phyloP scores from a whole-genome alignment of 1,139 yeast genomes.

The Zygosaccharomyces sapae region DNA sequence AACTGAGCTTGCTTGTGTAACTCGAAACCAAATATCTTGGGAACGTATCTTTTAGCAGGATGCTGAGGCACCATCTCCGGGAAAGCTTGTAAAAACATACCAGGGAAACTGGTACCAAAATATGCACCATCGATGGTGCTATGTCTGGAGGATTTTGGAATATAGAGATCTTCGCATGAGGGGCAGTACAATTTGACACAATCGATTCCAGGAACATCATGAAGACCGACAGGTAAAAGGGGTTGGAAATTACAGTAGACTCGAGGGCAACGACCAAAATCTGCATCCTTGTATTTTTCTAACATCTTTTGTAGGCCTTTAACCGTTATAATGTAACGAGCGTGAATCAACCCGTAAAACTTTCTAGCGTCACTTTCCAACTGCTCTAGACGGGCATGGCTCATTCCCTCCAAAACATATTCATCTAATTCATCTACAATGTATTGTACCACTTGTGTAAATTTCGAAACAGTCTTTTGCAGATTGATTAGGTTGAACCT shows the following conservation, averaged over 20 bases:
- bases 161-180: conserved; percentile 89
- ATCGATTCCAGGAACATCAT: conserved; percentile 77
- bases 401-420: conserved; percentile 42
- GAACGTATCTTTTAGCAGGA: conserved; percentile 73
- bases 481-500: conserved; percentile 91
- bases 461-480: conserved; percentile 74
- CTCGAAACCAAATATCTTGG: conserved; percentile 91
- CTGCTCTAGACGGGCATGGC: conserved; percentile 51
- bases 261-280: conserved; percentile 94
- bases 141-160: conserved; percentile 86
- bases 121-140: conserved; percentile 90
- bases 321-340: conserved; percentile 80
- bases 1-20: conserved; percentile 85
- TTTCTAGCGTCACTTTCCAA: conserved; percentile 79
- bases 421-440: conserved; percentile 76
- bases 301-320: conserved; percentile 90
- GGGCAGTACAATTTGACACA: conserved; percentile 92
- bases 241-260: conserved; percentile 87
- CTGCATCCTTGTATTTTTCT: conserved; percentile 86
- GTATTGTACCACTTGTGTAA: conserved; percentile 56
- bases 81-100: conserved; percentile 89
- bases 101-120: conserved; percentile 95
- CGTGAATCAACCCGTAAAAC: conserved; percentile 71
- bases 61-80: conserved; percentile 85
- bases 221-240: conserved; percentile 85